A percentile compares a stretch with the other conserved stretches of the same genome.
These are phyloP conservation scores for Penicillium pancosmium DNA, from an alignment of 495 filamentous ascomycete species.

Conservation along the genomic window DNA sequence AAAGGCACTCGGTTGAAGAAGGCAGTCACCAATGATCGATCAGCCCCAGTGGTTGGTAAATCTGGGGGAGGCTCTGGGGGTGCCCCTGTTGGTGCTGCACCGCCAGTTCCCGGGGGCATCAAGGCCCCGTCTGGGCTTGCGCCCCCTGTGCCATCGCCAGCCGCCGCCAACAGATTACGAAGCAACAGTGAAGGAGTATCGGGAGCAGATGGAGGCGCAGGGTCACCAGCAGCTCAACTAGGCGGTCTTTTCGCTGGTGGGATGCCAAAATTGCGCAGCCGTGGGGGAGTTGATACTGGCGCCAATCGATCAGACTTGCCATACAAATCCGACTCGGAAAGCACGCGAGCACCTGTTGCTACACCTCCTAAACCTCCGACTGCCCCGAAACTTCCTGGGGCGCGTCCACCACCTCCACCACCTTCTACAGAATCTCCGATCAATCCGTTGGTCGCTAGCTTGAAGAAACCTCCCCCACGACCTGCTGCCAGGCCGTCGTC, in stretches of 20 bases:
- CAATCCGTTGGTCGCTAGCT: constrained; percentile 60
- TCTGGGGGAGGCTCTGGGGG: constrained; percentile 58
- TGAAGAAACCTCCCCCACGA: constrained; percentile 59
- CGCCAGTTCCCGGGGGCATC: constrained; percentile 72
- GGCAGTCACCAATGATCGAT: constrained; percentile 91
- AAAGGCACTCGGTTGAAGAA: constrained; percentile 85
- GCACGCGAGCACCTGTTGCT: constrained; percentile 42
- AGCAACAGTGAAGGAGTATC: constrained; percentile 79
- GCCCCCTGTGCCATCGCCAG: constrained; percentile 67
- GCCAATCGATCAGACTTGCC: constrained; percentile 70
- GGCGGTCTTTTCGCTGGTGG: constrained; percentile 90
- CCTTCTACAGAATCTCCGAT: constrained; percentile 58
- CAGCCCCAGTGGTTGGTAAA: constrained; percentile 69
- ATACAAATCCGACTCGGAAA: constrained; percentile 80
- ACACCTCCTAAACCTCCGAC: constrained; percentile 60
- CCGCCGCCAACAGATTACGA: constrained; percentile 62
- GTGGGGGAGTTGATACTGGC: constrained; percentile 88
- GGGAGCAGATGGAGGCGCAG: constrained; percentile 41
- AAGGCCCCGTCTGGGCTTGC: constrained; percentile 70
- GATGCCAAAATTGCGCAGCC: constrained; percentile 91
- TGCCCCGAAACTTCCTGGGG: constrained; percentile 65
- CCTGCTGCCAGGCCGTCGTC: constrained; percentile 45
- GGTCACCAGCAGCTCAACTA: constrained; percentile 68
- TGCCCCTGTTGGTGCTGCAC: constrained; percentile 69
- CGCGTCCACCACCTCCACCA: constrained; percentile 53